Conservation (phyloP, 73 alveolate species). For the Paramecium sexaurelia region DNA sequence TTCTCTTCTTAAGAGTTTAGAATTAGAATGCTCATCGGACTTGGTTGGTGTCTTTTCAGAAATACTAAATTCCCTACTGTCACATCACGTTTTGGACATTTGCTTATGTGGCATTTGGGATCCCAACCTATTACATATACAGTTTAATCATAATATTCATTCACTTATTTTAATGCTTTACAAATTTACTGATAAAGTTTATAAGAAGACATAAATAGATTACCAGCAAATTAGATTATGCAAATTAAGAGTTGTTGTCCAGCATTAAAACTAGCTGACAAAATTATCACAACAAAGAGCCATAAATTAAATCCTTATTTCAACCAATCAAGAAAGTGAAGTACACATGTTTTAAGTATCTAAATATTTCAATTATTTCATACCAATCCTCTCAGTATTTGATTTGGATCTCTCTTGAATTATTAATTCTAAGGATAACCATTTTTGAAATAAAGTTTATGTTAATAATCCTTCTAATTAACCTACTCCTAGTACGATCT, state of each 20-base stretch:
- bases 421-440: slow-evolving; percentile 32
- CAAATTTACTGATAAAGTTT: neutral
- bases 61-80: slow-evolving; percentile 1
- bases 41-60: slow-evolving; percentile 27
- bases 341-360: slow-evolving; percentile 6
- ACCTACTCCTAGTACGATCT: slow-evolving; percentile 39
- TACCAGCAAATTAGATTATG: neutral
- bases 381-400: slow-evolving; percentile 20
- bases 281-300: neutral
- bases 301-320: slow-evolving; percentile 49
- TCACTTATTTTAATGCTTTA: slow-evolving; percentile 22
- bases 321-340: neutral
- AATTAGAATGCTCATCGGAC: slow-evolving; percentile 17
- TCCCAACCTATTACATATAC: slow-evolving; percentile 41
- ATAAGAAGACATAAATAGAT: neutral
- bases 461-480: slow-evolving; percentile 23
- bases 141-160: slow-evolving; percentile 40
- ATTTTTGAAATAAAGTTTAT: slow-evolving; percentile 48
- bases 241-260: neutral
- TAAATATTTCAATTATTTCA: neutral
- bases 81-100: slow-evolving; percentile 41
- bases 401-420: slow-evolving; percentile 18
- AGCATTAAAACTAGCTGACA: slow-evolving; percentile 4
- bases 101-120: slow-evolving; percentile 28
- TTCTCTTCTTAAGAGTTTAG: slow-evolving; percentile 21